These are phyloP conservation scores for Hypoxylon sp. DNA, from an alignment of 2,329 filamentous ascomycete genomes.

Conservation along the genomic window DNA sequence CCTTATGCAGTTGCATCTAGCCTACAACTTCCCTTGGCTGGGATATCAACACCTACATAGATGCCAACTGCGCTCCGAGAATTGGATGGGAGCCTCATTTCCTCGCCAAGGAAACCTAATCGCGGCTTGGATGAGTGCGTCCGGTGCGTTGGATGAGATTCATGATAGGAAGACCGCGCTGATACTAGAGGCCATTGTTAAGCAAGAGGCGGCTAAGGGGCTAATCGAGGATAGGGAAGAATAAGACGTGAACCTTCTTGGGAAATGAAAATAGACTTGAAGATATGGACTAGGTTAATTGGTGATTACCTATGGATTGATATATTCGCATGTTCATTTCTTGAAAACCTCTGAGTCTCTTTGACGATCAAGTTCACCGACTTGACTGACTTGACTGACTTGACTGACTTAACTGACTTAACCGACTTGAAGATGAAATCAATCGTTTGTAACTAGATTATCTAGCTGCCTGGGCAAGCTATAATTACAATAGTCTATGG, in stretches of 20 bases:
- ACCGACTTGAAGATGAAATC: not conserved
- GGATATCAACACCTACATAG: constrained; percentile 31
- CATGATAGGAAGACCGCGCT: constrained; percentile 39
- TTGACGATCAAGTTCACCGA: not conserved
- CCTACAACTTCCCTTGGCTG: constrained; percentile 44
- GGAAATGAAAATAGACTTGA: not conserved
- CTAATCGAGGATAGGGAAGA: constrained; percentile 25
- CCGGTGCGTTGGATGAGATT: constrained; percentile 42
- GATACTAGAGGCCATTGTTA: constrained; percentile 38
- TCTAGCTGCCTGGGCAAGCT: not conserved
- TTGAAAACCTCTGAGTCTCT: not conserved
- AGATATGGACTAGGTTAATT: not conserved
- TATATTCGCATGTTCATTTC: not conserved
- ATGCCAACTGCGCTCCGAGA: constrained; percentile 27
- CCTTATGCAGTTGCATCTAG: constrained; percentile 43
- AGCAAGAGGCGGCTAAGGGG: constrained; percentile 40
- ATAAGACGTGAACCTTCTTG: not conserved
- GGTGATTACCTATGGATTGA: not conserved
- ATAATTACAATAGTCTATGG: not conserved
- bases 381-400: not conserved
- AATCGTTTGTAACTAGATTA: not conserved
- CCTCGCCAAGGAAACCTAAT: constrained; percentile 44
- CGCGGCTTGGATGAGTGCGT: constrained; percentile 46
- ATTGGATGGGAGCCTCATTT: constrained; percentile 30
- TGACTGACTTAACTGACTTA: not conserved